phyloP scores from a whole-genome alignment of 2,329 filamentous ascomycete species.

The Penicillium griseofulvum region DNA sequence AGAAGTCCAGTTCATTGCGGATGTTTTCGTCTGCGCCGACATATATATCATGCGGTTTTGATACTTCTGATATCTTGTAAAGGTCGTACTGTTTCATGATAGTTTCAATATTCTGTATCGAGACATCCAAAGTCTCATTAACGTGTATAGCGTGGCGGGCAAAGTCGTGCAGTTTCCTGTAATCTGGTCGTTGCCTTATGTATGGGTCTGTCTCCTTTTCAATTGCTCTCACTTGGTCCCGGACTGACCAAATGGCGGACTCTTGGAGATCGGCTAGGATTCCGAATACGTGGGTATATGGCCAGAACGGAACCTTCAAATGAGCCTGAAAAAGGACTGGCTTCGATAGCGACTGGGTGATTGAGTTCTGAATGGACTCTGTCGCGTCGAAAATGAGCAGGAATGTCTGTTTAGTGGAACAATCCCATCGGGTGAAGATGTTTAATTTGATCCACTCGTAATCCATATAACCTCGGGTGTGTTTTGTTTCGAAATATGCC shows the following conservation, averaged over 20 bases:
- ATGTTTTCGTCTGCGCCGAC: neutral
- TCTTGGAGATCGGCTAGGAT: neutral
- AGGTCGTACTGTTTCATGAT: neutral
- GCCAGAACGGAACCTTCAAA: neutral
- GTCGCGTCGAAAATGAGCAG: neutral
- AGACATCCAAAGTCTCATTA: neutral
- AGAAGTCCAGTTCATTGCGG: neutral
- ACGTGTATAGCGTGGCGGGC: slow-evolving; percentile 1
- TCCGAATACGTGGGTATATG: neutral
- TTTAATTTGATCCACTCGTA: slow-evolving; percentile 18
- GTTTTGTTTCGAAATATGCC: slow-evolving; percentile 18
- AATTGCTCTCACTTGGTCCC: neutral
- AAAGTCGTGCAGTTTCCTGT: neutral
- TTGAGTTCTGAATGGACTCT: neutral
- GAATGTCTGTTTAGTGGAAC: neutral
- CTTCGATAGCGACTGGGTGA: neutral
- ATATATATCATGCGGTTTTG: too few relatives aligned
- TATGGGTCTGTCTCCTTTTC: neutral
- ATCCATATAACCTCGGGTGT: neutral
- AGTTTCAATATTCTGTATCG: neutral
- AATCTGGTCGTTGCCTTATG: neutral
- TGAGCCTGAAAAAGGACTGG: neutral
- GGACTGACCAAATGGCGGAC: neutral
- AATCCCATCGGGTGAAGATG: slow-evolving; percentile 8
- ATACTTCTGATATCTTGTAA: too few relatives aligned